Evolutionary conservation across 78 protist species (phyloP).

Genomic region (Dictyostelium intermedium): DNA sequence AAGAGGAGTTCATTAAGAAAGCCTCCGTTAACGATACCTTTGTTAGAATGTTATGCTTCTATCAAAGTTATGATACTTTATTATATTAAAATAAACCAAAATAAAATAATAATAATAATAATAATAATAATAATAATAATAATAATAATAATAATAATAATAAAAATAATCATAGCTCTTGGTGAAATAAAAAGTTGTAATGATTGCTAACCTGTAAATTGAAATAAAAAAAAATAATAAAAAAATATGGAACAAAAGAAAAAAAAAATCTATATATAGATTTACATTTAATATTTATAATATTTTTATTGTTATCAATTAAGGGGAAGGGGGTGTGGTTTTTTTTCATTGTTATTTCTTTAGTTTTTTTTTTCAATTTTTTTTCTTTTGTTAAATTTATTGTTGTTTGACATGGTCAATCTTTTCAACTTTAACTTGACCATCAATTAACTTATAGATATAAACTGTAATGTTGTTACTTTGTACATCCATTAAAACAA

Average conservation of each 20-base stretch:
- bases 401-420: slow-evolving; percentile 67
- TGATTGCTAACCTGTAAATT: not conserved
- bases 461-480: slow-evolving; percentile 82
- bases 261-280: not conserved
- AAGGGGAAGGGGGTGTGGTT: not conserved
- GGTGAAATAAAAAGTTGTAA: not conserved
- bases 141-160: too few species aligned
- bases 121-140: not conserved
- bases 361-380: not conserved
- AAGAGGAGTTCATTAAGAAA: not conserved
- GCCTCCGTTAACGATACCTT: not conserved
- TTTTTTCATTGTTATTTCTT: not conserved
- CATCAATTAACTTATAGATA: slow-evolving; percentile 77
- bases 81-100: not conserved
- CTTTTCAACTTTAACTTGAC: slow-evolving; percentile 88
- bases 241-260: not conserved
- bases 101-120: not conserved
- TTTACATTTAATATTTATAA: not conserved
- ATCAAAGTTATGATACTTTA: not conserved
- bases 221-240: not conserved
- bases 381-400: not conserved
- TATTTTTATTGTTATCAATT: too few species aligned
- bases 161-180: not conserved
- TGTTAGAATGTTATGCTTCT: not conserved
- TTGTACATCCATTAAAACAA: slow-evolving; percentile 97